Evolutionary conservation across 441 rosid species (phyloP), one percentile per base, ranked within the genome.

Genomic region (Metrosideros polymorpha): DNA sequence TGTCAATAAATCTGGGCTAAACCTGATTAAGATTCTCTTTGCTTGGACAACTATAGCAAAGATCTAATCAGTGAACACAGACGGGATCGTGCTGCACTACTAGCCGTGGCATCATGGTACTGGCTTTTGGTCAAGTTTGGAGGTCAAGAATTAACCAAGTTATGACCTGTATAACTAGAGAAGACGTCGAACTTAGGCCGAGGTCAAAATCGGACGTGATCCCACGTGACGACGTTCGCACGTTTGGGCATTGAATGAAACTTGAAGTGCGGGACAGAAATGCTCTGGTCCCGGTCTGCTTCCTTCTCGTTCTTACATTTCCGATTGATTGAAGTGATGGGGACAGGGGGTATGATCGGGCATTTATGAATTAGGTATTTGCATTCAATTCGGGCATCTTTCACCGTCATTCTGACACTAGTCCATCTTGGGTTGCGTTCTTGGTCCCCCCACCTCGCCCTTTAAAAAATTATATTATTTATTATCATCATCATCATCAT

Each of bases 321-420:
- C 27, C 50, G 66, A 42, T 50, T 42, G n/a, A 22, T 85, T 85
- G 86, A 29, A 42, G 39, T 15, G 92, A 85, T 82, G 85, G 86
- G 51, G 91, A 89, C 83, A 84, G 29, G 87, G 54, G 43, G 85
- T 83, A 84, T 22, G 49, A 71, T 22, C 49, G 79, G 53, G 86
- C 90, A 86, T 88, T 89, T 85, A 88, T 82, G 85, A 2, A 87
- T 87, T 91, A 84, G 89, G 91, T 85, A 49, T 84, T 39, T 47
- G 86, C 87, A 89, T 89, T 89, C 82, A 88, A 88, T 75, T 52
- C 85, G 50, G 85, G 50, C 87, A 88, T 84, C 89, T 87, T 89
- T 87, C 89, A 50, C 77, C 86, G 82, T 85, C 88, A 86, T 86
- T 82, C 43, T 18, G 76, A 63, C 43, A 9, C 3, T 6, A 8